Percentiles rank a stretch among this genome's conserved stretches.
Conservation (phyloP, 331 rosid genomes). For the Malus hybrid region DNA sequence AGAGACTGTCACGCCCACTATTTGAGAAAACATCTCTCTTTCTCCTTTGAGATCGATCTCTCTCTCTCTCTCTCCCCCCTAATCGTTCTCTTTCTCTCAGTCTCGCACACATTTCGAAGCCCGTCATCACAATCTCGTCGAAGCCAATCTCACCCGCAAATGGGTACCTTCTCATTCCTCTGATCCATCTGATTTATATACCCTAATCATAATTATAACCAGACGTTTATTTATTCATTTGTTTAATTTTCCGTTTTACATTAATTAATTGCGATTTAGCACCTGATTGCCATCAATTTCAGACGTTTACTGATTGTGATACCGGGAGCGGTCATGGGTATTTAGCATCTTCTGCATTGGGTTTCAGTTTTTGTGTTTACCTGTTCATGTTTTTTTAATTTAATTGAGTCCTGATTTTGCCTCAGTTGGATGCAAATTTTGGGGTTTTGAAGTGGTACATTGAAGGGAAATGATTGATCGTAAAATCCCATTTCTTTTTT, state of each 20-base stretch:
- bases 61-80: constrained; percentile 14
- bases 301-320: neutral
- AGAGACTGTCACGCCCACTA: constrained; percentile 20
- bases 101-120: constrained; percentile 17
- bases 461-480: constrained; percentile 3
- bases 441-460: constrained; percentile 9
- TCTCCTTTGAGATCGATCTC: constrained; percentile 22
- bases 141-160: constrained; percentile 19
- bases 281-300: constrained; percentile 19
- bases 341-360: constrained; percentile 17
- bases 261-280: constrained; percentile 5
- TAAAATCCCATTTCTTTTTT: constrained; percentile 1
- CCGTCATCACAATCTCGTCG: constrained; percentile 11
- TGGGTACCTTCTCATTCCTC: constrained; percentile 42
- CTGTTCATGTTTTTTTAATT: neutral
- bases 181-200: constrained; percentile 24
- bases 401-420: constrained; percentile 20
- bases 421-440: constrained; percentile 15
- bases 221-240: neutral
- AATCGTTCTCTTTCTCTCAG: constrained; percentile 12
- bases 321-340: neutral
- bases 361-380: constrained; percentile 19
- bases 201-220: neutral
- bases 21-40: constrained; percentile 14
- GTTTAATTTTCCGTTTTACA: constrained; percentile 3